Base-by-base conservation (phyloP, 176 grass and related monocot species). In the Bothriochloa decipiens region DNA sequence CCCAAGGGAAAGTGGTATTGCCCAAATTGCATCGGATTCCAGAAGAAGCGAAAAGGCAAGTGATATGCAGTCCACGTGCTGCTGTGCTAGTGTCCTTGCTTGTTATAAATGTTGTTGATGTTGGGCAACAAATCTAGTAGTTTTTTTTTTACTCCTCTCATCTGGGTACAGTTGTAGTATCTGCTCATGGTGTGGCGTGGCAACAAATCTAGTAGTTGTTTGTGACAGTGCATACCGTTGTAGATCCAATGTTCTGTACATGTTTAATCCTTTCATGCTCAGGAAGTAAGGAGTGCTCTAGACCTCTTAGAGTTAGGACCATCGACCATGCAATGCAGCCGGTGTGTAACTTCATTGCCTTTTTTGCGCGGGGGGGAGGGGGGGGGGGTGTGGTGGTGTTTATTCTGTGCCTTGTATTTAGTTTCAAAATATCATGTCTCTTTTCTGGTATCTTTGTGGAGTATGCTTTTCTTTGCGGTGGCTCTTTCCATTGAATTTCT, bases 1-100 rank as follows among this genome's bases (percentile, higher is more conserved):
- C 96, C 96, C 0, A 98, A 95, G 79, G 96, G 96, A 8, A 98
- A 98, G 78, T 98, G 96, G 96, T 98, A 91, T 73, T 98, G 93
- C 85, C 88, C 86, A 68, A 93, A 82, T 47, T 98, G 96, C 36
- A 55, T 74, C 17, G 82, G 83, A 32, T 82, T 89, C 86, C 91
- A 93, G 14, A 98, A 98, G 86, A 94, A 92, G 78, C 86, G 90
- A 18, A 98, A 95, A 86, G 91, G 87, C 58, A 95, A 91, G 57
- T 92, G 84, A 92, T 85, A 82, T 28, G 8, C 77, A 28, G 55
- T 32, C 58, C 8, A 72, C n/a, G 6, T 68, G 37, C 20, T 49
- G 43, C 71, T 50, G 25, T 80, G 16, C 27, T 74, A 82, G 72
- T 61, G 57, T 47, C 12, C 14, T 42, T 35, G 25, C 40, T 65